Base-by-base conservation (phyloP, 306 rosid genomes). In the Acacia confusa region DNA sequence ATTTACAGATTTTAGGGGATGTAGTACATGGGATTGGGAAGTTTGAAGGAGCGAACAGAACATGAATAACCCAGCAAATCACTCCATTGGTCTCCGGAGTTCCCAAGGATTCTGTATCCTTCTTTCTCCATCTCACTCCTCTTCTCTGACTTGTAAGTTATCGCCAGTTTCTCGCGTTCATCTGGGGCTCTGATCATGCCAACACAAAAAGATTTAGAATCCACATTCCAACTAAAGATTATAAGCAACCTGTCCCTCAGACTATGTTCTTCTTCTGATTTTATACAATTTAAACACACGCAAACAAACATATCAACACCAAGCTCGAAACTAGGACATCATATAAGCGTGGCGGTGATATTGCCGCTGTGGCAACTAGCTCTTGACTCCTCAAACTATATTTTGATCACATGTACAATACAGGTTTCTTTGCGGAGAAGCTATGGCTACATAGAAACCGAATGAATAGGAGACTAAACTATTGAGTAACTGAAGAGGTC, bases 71-170 rank as follows among this genome's bases (percentile, higher is more conserved):
- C 98, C 78, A 95, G 60, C 78, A 95, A 80, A 85, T 95, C 99
- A 36, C 99, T 95, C 99, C 98, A 95, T 71, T 92, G 98, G 75
- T 95, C 99, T 67, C 99, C 99, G 34, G 98, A 93, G 58, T 95
- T 93, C 40, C 99, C 99, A 36, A 85, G 81, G 81, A 95, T 90
- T 82, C 97, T 89, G 69, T 78, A 89, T 77, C 96, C 99, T 50
- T 93, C 97, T 41, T 82, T 84, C 70, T 72, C 88, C 97, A 95
- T 92, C 86, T 92, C 97, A 52, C 73, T 82, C 72, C 98, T 91
- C 89, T 84, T 93, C 88, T 95, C 98, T 5, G 98, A 92, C 81
- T 95, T 95, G 94, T 66, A 95, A 32, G 73, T 25, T 38, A 76
- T 78, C 22, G 99, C 98, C 27, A 77, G 45, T 77, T 93, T 95